These are phyloP conservation scores for Cystobasidiopsis lactophilus DNA, from an alignment of 768 basidiomycete genomes.

Conservation along the genomic window DNA sequence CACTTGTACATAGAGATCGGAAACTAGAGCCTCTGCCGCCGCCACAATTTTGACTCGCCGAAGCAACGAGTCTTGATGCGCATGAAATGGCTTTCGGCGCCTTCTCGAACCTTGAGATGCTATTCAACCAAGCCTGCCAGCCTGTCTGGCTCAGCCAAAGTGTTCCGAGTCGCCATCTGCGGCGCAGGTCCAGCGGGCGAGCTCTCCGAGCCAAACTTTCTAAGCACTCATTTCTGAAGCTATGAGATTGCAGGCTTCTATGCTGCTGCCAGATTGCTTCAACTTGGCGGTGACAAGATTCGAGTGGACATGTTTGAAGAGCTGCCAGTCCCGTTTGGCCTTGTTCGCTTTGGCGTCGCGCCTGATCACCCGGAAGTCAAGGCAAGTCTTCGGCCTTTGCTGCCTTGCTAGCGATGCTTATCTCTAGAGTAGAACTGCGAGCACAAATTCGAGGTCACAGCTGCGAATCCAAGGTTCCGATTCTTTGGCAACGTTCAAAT, in stretches of 20 bases:
- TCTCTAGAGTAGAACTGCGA: conserved; percentile 54
- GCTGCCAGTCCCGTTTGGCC: conserved; percentile 79
- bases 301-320: conserved; percentile 73
- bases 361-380: conserved; percentile 98
- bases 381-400: conserved; percentile 28
- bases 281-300: conserved; percentile 22
- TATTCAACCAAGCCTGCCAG: too few relatives aligned
- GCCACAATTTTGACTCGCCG: too few relatives aligned
- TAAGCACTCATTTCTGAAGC: too few relatives aligned
- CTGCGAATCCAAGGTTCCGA: conserved; percentile 52
- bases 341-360: conserved; percentile 88
- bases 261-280: conserved; percentile 60
- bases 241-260: conserved; percentile 97
- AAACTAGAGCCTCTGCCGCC: too few relatives aligned
- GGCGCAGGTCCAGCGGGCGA: too few relatives aligned
- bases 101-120: too few relatives aligned
- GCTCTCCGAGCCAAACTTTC: too few relatives aligned
- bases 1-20: too few relatives aligned
- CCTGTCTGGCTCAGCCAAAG: too few relatives aligned
- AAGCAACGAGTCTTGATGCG: too few relatives aligned
- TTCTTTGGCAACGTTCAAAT: conserved; percentile 71
- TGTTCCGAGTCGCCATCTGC: too few relatives aligned
- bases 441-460: conserved; percentile 71
- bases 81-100: too few relatives aligned
- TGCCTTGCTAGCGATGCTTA: neutral